These are phyloP conservation scores for Aspergillus transmontanensis DNA, from an alignment of 2,329 filamentous ascomycete species.

Conservation along the genomic window DNA sequence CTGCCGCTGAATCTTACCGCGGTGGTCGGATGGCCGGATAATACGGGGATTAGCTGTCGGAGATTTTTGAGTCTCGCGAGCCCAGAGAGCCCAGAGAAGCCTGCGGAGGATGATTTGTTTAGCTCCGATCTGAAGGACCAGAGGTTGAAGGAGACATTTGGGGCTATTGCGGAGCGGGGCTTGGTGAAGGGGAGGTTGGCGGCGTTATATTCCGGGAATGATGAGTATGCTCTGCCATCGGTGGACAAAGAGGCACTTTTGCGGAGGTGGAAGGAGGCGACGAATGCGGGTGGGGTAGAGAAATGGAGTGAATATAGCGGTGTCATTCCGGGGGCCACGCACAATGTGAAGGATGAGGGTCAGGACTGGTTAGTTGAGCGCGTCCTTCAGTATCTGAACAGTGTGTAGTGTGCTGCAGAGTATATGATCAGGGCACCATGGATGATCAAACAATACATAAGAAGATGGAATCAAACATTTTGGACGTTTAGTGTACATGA, in stretches of 20 bases:
- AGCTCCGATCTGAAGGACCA: constrained; percentile 72
- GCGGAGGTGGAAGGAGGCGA: constrained; percentile 46
- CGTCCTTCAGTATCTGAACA: constrained; percentile 36
- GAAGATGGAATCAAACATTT: constrained; percentile 1
- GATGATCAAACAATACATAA: not conserved
- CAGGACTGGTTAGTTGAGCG: constrained; percentile 46
- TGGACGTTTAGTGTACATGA: not conserved
- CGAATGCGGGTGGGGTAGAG: constrained; percentile 37
- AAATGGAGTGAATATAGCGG: constrained; percentile 56
- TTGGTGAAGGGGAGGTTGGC: constrained; percentile 44
- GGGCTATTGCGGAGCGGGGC: constrained; percentile 44
- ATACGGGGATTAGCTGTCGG: constrained; percentile 56
- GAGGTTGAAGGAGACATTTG: constrained; percentile 66
- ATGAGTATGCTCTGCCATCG: constrained; percentile 48
- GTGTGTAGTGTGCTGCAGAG: constrained; percentile 18
- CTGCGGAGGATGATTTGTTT: constrained; percentile 84
- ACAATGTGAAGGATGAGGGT: constrained; percentile 52
- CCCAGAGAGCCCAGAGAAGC: constrained; percentile 53
- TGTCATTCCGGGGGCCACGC: constrained; percentile 51
- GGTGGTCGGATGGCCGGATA: constrained; percentile 32
- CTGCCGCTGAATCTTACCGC: constrained; percentile 38
- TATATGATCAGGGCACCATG: not conserved
- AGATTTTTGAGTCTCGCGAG: constrained; percentile 61
- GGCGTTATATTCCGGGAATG: constrained; percentile 49
- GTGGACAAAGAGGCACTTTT: constrained; percentile 50